Evolutionary conservation across 1,284 basidiomycete species (phyloP).

Genomic region (Malassezia brasiliensis): DNA sequence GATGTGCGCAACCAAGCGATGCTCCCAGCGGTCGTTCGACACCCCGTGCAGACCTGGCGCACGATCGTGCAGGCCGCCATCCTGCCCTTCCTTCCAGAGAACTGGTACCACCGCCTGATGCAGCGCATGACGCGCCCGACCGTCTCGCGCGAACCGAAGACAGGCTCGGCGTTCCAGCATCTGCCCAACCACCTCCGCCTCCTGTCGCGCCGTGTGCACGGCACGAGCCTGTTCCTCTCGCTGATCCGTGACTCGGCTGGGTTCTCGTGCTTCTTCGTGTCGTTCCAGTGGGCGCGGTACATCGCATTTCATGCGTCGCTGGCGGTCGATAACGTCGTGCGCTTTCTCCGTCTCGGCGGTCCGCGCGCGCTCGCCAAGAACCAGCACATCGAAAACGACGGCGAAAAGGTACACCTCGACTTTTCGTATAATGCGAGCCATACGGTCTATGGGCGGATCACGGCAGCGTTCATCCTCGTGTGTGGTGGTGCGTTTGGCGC

Average conservation of each 20-base stretch:
- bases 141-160: not conserved
- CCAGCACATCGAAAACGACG: not conserved
- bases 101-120: slow-evolving; percentile 18
- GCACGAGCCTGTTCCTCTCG: slow-evolving; percentile 42
- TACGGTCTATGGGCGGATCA: slow-evolving; percentile 32
- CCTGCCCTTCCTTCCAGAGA: slow-evolving; percentile 31
- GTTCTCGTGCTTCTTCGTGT: slow-evolving; percentile 48
- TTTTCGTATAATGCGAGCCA: slow-evolving; percentile 35
- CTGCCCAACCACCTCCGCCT: slow-evolving; percentile 10
- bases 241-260: slow-evolving; percentile 47
- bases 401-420: slow-evolving; percentile 19
- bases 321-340: slow-evolving; percentile 3
- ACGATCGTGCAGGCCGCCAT: slow-evolving; percentile 39
- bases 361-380: not conserved
- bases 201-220: slow-evolving; percentile 31
- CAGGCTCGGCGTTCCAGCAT: slow-evolving; percentile 5
- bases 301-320: slow-evolving; percentile 37
- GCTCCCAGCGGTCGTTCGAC: slow-evolving; percentile 2
- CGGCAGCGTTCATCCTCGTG: slow-evolving; percentile 34
- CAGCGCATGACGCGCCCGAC: slow-evolving; percentile 4
- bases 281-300: slow-evolving; percentile 48
- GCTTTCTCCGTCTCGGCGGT: not conserved
- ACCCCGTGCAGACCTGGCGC: slow-evolving; percentile 33
- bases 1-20: not conserved
- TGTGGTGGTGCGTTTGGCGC: slow-evolving; percentile 42